A percentile compares a stretch with the other conserved stretches of the same genome.
phyloP scores from a whole-genome alignment of 305 asterid genomes.

The Ilex paraguariensis region DNA sequence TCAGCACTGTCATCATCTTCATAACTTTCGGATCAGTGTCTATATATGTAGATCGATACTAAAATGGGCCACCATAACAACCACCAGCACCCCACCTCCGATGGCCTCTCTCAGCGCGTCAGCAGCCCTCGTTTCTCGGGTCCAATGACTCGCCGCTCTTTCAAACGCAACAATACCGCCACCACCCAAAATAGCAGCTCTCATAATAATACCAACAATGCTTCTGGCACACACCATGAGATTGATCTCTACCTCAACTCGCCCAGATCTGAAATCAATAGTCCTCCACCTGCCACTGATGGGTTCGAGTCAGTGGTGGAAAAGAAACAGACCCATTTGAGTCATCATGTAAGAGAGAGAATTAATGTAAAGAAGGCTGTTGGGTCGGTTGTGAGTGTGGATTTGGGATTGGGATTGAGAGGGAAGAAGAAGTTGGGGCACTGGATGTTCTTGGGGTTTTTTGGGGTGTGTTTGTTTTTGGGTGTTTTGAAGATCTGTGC shows the following conservation, averaged over 20 bases:
- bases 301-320: constrained; percentile 38
- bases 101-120: too few relatives aligned
- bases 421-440: constrained; percentile 70
- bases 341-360: constrained; percentile 54
- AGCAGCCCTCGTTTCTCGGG: too few relatives aligned
- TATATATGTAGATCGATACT: too few relatives aligned
- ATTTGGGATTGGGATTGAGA: constrained; percentile 45
- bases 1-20: too few relatives aligned
- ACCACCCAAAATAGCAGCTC: constrained; percentile 19
- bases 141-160: too few relatives aligned
- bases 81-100: too few relatives aligned
- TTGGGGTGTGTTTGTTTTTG: constrained; percentile 69
- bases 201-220: constrained; percentile 9
- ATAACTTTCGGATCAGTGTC: too few relatives aligned
- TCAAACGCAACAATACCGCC: neutral
- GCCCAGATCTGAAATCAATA: constrained; percentile 71
- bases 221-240: constrained; percentile 40
- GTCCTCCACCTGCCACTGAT: constrained; percentile 32
- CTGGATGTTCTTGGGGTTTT: constrained; percentile 69
- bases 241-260: constrained; percentile 76
- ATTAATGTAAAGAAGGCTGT: constrained; percentile 67
- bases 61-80: too few relatives aligned
- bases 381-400: constrained; percentile 52
- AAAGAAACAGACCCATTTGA: constrained; percentile 52
- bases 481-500: constrained; percentile 85